A percentile compares a stretch with the other conserved stretches of the same genome.
Evolutionary conservation across 768 basidiomycete genomes (phyloP).

Genomic region (Podaxis carcinomalis): DNA sequence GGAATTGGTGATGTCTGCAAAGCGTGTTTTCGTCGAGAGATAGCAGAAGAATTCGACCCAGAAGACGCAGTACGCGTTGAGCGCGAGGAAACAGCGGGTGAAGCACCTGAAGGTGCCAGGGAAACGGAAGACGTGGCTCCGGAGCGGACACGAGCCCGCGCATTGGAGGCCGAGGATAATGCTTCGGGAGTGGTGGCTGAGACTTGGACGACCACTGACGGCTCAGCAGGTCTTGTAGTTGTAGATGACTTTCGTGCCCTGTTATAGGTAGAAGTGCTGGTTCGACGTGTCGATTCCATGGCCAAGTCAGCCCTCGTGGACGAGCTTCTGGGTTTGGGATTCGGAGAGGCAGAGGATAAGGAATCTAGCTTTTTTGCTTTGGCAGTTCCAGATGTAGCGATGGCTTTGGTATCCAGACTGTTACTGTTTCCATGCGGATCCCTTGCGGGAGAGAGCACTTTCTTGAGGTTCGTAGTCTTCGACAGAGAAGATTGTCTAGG

Average conservation of each 20-base stretch:
- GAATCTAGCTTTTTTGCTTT: conserved; percentile 16
- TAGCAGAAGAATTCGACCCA: conserved; percentile 15
- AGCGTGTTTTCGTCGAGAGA: conserved; percentile 5
- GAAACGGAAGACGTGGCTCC: conserved; percentile 27
- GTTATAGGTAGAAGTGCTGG: conserved; percentile 8
- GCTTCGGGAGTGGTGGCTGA: conserved; percentile 15
- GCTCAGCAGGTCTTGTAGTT: background rate
- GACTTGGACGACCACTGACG: conserved; percentile 8
- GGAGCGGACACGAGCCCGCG: conserved; percentile 16
- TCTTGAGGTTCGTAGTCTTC: conserved; percentile 17
- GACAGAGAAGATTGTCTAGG: background rate
- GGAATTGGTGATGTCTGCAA: conserved; percentile 14
- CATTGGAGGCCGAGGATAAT: conserved; percentile 12
- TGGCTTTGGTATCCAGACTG: conserved; percentile 8
- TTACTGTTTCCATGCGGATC: conserved; percentile 34
- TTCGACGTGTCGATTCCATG: conserved; percentile 23
- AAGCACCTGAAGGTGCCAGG: conserved; percentile 15
- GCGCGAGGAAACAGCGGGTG: conserved; percentile 12
- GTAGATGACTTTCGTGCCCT: conserved; percentile 20
- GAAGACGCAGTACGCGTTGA: conserved; percentile 2
- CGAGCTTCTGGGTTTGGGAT: background rate
- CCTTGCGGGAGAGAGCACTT: conserved; percentile 34
- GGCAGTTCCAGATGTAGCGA: conserved; percentile 7
- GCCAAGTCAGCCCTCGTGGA: conserved; percentile 16
- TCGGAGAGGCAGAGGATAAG: background rate